Base-by-base conservation (phyloP, 805 yeast species). In the Saccharomycopsis capsularis region DNA sequence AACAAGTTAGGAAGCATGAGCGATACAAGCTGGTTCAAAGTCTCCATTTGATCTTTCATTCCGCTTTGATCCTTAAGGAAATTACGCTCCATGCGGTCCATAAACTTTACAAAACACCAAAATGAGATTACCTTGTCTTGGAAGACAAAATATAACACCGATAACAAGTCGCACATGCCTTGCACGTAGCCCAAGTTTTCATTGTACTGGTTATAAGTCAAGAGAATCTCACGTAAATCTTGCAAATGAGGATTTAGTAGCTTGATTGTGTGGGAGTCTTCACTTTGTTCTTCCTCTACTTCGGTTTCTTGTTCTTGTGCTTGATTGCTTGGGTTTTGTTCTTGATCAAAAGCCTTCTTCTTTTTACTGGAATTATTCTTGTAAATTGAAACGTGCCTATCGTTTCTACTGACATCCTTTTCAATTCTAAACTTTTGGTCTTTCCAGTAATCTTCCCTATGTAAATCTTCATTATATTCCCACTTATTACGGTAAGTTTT, bases 41-140 rank as follows among this genome's bases (percentile, higher is more conserved):
- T 79, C 15, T 78, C 68, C 85, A 93, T 82, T 67, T 91, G 98
- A 44, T 76, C 76, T 59, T 87, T 83, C 84, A 93, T 93, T 0
- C 99, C 99, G 37, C 87, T 77, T 63, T 93, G 95, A 63, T 88
- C 96, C 43, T 95, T 77, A 25, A 91, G 68, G 62, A 90, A 93
- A 64, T 93, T 93, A 46, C 97, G 74, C 63, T 91, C 97, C 97
- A 91, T 89, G 48, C 93, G 70, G 44, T 86, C 88, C 98, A 93
- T 91, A 56, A 87, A 86, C 36, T 80, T 78, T 2, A 78, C 73
- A 68, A 93, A 91, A 6, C 89, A 82, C 95, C 96, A 88, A 63
- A 93, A 93, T 4, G 96, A 72, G 22, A 88, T 59, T 0, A 82
- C 69, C 56, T 90, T 96, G 62, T 90, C 95, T 56, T 75, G 74